Evolutionary conservation across 2,329 filamentous ascomycete species (phyloP), one percentile per base, ranked within the genome.

Genomic region (Chrysoporthe puriensis): DNA sequence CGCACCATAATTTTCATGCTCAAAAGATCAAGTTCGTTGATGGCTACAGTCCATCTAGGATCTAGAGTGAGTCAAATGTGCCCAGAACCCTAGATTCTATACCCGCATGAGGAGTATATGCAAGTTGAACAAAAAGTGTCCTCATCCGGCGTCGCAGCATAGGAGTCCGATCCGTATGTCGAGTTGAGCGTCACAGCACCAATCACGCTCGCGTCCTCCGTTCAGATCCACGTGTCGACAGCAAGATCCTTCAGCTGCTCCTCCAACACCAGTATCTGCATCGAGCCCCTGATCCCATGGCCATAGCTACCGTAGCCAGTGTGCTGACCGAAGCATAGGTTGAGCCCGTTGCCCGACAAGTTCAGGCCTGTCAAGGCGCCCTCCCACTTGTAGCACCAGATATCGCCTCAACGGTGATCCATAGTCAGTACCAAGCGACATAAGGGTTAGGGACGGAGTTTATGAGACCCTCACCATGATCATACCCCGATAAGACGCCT

Each of bases 271-370:
- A 80, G 71, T 52, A 86, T 79, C 77, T 69, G 84, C 80, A 61
- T 71, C 4, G 83, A 82, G 1, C 90, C 90, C 0, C 90, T 84
- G 11, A 84, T 83, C 86, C 86, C 91, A 58, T 81, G 80, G 0
- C 89, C 88, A 71, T 92, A 92, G 0, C 90, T 90, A 0, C 90
- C 90, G 66, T 92, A 92, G 0, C 90, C 90, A 0, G 87, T 85
- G 71, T 90, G 89, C 71, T 90, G 86, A 5, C 88, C 88, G 71
- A 87, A 87, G 66, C 76, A 78, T 13, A 77, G 62, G 57, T 72
- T 76, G 11, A 78, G 58, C 14, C 77, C 81, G 76, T 78, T 84
- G 76, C 73, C 76, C 1, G 75, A 71, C 1, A 78, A 75, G 1
- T 72, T 68, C 69, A 73, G 70, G 6, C 70, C 71, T 1, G 69